Evolutionary conservation across 108 stramenopile species (phyloP), one percentile per base, ranked within the genome.

Genomic region (Cyclotella kingstonii): DNA sequence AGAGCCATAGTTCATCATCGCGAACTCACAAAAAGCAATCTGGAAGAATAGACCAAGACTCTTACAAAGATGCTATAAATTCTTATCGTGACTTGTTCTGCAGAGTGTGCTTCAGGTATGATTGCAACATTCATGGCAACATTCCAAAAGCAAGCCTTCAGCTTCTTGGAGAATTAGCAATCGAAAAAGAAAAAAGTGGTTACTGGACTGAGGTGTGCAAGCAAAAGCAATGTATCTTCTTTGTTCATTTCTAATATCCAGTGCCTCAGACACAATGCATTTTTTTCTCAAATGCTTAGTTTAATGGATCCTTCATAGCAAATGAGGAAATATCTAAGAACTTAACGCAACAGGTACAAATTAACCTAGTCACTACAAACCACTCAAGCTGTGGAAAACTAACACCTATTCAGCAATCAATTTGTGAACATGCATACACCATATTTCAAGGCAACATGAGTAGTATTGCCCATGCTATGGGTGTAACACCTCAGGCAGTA

Each of bases 51-150:
- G 42, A 48, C 35, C 48, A 33, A 21, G 11, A 28, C 17, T 48
- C 54, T 14, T 87, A 84, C 49, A 65, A 59, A 36, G 42, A 60
- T 18, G 63, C 78, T 18, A 76, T 78, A 63, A 76, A 83, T 69
- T 63, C 68, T 1, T 89, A 81, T 58, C 66, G 78, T 8, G 42
- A 65, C 38, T 48, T 89, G 17, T 84, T 89, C 56, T 89, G 87
- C 63, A 56, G 82, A 12, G 45, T 77, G 33, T 89, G 87, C 68
- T 85, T 83, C 49, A 64, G 60, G 1, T 89, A 83, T 74, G 87
- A 84, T 46, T 89, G 87, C 50, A 69, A 77, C 39, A 19, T 73
- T 7, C 87, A 89, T 59, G 82, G 81, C 0, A 68, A 76, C 28
- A 3, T 78, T 1, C 66, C 58, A 8, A 76, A 79, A 44, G 27